Evolutionary conservation across 495 filamentous ascomycete genomes (phyloP), one percentile per base, ranked within the genome.

Genomic region (Penicillium canariense): DNA sequence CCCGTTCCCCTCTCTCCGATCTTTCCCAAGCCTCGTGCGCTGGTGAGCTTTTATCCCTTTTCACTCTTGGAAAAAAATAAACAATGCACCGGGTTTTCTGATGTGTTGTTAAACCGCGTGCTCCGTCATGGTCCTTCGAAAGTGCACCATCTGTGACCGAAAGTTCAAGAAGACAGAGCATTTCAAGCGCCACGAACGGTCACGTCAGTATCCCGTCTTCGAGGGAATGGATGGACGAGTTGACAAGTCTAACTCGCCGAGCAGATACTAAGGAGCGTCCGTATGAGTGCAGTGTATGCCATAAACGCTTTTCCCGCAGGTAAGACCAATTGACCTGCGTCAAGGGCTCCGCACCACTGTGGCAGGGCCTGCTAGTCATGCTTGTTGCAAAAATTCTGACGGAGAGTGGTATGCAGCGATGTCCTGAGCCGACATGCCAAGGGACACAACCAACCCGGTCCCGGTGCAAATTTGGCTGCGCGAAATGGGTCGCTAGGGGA

Each of bases 121-220:
- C 43, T 50, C 34, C 65, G 65, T 60, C 70, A 77, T 78, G 75
- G 74, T 78, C 58, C 61, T 78, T 50, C 73, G 69, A 65, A 76
- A 80, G 64, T 81, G 78, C 56, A 70, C 61, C 32, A 73, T 78
- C 51, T 81, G 78, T 67, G 76, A 77, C 51, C 69, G 77, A 42
- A 73, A 69, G 48, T 81, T 80, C 67, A 76, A 75, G 60, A 81
- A 81, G 63, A 78, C 77, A 15, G 78, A 81, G 59, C 78, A 81
- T 68, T 74, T 76, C 57, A 80, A 79, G 56, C 75, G 78, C 20
- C 78, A 81, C 63, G 75, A 80, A 55, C 71, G 78, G 53, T 80
- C 77, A 26, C 77, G 78, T 81, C 63, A 70, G 78, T 71, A 11
- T 43, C 42, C 36, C 47, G 7, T 38, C 45, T 32, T 45, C 23